These are phyloP conservation scores for Talaromyces sp. DNA, from an alignment of 2,329 filamentous ascomycete species.

Conservation along the genomic window DNA sequence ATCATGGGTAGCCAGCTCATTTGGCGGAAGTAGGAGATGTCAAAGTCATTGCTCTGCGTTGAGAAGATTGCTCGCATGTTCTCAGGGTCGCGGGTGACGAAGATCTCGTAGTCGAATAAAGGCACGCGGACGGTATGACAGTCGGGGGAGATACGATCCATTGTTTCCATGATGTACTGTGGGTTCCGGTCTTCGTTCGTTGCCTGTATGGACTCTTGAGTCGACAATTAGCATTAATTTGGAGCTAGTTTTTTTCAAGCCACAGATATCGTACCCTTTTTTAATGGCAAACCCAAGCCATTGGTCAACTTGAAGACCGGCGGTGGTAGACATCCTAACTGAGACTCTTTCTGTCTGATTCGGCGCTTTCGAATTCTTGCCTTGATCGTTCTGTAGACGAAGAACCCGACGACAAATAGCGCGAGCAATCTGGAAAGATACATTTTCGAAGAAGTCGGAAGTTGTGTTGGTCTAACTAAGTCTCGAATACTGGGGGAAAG, in stretches of 20 bases:
- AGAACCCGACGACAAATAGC: slow-evolving; percentile 5
- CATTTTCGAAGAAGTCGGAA: slow-evolving; percentile 3
- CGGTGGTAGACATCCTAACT: slow-evolving; percentile 18
- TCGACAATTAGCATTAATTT: not conserved
- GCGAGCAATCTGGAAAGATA: slow-evolving; percentile 7
- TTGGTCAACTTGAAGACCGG: slow-evolving; percentile 18
- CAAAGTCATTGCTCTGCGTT: slow-evolving; percentile 52
- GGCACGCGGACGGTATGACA: slow-evolving; percentile 19
- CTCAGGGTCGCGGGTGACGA: slow-evolving; percentile 42
- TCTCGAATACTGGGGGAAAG: not conserved
- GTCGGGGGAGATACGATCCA: slow-evolving; percentile 18
- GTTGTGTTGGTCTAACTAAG: not conserved
- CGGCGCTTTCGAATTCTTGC: slow-evolving; percentile 14
- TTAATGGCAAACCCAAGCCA: slow-evolving; percentile 14
- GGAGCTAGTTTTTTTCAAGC: no score
- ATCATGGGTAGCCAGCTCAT: slow-evolving; percentile 41
- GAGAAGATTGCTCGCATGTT: slow-evolving; percentile 57
- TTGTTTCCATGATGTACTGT: slow-evolving; percentile 18
- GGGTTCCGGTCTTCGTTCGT: slow-evolving; percentile 19
- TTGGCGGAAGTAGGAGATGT: slow-evolving; percentile 44
- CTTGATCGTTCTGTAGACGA: slow-evolving; percentile 15
- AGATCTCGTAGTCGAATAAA: slow-evolving; percentile 19
- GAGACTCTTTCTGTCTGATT: slow-evolving; percentile 7
- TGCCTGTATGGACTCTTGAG: slow-evolving; percentile 17
- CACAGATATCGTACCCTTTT: slow-evolving; percentile 10